A percentile compares a stretch with the other conserved stretches of the same genome.
phyloP scores from a whole-genome alignment of 2,329 filamentous ascomycete species.

The Pseudogymnoascus sp. region DNA sequence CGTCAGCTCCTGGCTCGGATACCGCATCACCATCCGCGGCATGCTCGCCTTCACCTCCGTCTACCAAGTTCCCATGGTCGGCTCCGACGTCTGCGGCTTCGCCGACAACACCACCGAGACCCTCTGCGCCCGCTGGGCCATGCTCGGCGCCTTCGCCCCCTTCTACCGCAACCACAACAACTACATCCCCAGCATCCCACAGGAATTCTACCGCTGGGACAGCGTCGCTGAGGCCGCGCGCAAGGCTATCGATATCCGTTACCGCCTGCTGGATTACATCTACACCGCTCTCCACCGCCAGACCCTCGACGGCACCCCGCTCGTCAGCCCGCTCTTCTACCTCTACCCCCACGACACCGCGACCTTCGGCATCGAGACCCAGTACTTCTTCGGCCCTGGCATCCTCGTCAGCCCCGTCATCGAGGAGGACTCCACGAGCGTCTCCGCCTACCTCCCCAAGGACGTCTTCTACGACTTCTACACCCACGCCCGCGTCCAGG shows the following conservation, averaged over 20 bases:
- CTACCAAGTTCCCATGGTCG: slow-evolving; percentile 63
- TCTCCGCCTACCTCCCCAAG: slow-evolving; percentile 43
- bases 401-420: slow-evolving; percentile 44
- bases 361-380: slow-evolving; percentile 40
- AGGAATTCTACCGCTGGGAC: slow-evolving; percentile 69
- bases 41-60: slow-evolving; percentile 56
- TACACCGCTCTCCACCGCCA: slow-evolving; percentile 65
- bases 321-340: slow-evolving; percentile 66
- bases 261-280: slow-evolving; percentile 70
- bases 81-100: slow-evolving; percentile 73
- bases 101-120: slow-evolving; percentile 57
- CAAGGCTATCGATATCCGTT: slow-evolving; percentile 65
- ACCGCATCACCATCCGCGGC: slow-evolving; percentile 50
- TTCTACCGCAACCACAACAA: slow-evolving; percentile 72
- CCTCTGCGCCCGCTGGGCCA: slow-evolving; percentile 69
- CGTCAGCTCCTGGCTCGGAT: slow-evolving; percentile 49
- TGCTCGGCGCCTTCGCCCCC: slow-evolving; percentile 63
- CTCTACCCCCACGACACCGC: slow-evolving; percentile 50
- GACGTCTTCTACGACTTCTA: slow-evolving; percentile 46
- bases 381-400: slow-evolving; percentile 45
- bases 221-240: slow-evolving; percentile 56
- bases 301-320: slow-evolving; percentile 53
- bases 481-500: slow-evolving; percentile 40
- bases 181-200: slow-evolving; percentile 40
- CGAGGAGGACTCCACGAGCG: slow-evolving; percentile 37